Conservation (phyloP, 2,329 filamentous ascomycete genomes). For the Trichoderma aggressivum region DNA sequence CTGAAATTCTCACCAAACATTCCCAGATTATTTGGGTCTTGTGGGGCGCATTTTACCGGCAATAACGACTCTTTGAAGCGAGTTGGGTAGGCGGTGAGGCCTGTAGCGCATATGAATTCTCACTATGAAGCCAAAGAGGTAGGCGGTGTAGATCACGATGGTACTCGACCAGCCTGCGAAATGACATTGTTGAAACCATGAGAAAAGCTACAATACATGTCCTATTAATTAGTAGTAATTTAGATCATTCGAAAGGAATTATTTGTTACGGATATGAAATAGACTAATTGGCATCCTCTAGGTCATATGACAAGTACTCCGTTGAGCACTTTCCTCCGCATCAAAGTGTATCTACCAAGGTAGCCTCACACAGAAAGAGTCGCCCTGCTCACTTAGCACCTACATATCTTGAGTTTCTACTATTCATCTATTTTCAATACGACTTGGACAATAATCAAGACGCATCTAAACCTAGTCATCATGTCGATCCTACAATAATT, state of each 20-base stretch:
- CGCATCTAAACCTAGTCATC: neutral
- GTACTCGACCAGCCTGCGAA: neutral
- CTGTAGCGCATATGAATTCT: neutral
- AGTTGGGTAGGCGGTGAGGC: neutral
- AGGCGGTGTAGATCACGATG: neutral
- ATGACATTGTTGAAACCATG: neutral
- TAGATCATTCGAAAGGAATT: neutral
- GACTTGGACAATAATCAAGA: neutral
- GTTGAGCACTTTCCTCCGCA: neutral
- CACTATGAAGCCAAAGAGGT: neutral
- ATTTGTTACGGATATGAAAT: neutral
- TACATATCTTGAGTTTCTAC: neutral
- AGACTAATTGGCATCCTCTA: neutral
- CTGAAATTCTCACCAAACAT: conserved; percentile 12
- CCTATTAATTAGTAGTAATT: neutral
- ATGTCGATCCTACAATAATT: neutral
- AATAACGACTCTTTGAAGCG: neutral
- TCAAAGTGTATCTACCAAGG: neutral
- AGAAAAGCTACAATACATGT: neutral
- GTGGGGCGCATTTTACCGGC: conserved; percentile 16
- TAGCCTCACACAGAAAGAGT: neutral
- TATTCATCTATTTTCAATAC: neutral
- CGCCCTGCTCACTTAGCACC: neutral
- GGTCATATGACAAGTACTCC: neutral
- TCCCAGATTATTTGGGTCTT: neutral